These are phyloP conservation scores for Paramecium sonneborni DNA, from an alignment of 73 alveolate species.

Conservation along the genomic window DNA sequence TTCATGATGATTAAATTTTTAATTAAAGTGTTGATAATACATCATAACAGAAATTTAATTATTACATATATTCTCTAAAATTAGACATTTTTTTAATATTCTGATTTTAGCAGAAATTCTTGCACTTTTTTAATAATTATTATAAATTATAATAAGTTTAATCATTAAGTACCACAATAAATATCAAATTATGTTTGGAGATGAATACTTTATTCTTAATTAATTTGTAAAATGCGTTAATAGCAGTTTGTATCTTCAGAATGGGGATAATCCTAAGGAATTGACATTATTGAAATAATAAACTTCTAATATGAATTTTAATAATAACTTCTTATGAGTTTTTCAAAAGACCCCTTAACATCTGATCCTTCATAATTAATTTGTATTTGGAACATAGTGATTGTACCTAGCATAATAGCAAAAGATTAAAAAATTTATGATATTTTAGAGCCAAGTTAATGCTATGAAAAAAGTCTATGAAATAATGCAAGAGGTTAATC, in stretches of 20 bases:
- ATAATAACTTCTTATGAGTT: background rate
- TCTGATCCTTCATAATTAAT: conserved; percentile 56
- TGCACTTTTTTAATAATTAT: background rate
- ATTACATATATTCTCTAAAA: background rate
- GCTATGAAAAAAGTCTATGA: too few species aligned
- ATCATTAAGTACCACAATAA: background rate
- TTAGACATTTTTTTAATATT: background rate
- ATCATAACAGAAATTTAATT: background rate
- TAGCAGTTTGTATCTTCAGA: background rate
- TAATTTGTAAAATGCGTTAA: background rate
- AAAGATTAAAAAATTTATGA: too few species aligned
- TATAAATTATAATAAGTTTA: background rate
- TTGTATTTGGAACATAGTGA: background rate
- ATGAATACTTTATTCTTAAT: background rate
- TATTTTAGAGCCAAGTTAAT: too few species aligned
- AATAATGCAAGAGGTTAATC: too few species aligned
- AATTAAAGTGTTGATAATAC: background rate
- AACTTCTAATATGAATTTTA: background rate
- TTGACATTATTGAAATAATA: too few species aligned
- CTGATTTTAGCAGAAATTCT: background rate
- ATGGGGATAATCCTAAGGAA: background rate
- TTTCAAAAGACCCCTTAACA: conserved; percentile 44
- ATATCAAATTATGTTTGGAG: background rate
- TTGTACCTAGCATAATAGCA: too few species aligned
- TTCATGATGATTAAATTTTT: background rate